phyloP scores from a whole-genome alignment of 495 filamentous ascomycete species.

The Aspergillus incahuasiensis region DNA sequence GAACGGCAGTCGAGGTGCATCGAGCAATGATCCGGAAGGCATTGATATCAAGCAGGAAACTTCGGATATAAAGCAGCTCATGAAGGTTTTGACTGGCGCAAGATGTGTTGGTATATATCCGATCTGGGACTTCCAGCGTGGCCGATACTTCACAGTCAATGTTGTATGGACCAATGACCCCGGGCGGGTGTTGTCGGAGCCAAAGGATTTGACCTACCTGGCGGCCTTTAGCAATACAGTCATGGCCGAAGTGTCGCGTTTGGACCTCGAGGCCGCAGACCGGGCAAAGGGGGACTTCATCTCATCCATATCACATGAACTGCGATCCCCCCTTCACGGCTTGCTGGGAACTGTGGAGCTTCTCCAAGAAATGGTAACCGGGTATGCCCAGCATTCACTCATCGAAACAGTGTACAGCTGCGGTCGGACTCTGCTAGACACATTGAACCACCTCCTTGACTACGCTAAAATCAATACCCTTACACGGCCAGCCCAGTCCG shows the following conservation, averaged over 20 bases:
- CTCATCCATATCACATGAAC: conserved; percentile 63
- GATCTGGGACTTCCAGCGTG: conserved; percentile 56
- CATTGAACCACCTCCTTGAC: conserved; percentile 38
- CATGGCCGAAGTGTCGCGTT: conserved; percentile 61
- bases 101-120: conserved; percentile 36
- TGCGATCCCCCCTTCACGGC: conserved; percentile 66
- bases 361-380: conserved; percentile 29
- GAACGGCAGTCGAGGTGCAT: neutral
- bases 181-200: conserved; percentile 29
- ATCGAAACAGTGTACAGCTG: conserved; percentile 63
- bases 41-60: conserved; percentile 22
- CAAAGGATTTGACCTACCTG: conserved; percentile 49
- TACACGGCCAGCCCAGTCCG: conserved; percentile 8
- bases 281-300: conserved; percentile 43
- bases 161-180: conserved; percentile 49
- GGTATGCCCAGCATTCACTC: conserved; percentile 32
- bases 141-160: conserved; percentile 58
- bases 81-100: conserved; percentile 25
- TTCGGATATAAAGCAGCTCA: conserved; percentile 22
- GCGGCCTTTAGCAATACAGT: conserved; percentile 59
- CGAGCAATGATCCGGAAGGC: conserved; percentile 1
- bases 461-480: conserved; percentile 55
- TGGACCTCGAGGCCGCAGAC: conserved; percentile 39
- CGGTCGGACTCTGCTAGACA: conserved; percentile 60
- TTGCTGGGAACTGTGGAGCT: conserved; percentile 63